Evolutionary conservation across 192 early-diverging fungal species (phyloP), one percentile per base, ranked within the genome.

Genomic region (Spinellus fusiger): DNA sequence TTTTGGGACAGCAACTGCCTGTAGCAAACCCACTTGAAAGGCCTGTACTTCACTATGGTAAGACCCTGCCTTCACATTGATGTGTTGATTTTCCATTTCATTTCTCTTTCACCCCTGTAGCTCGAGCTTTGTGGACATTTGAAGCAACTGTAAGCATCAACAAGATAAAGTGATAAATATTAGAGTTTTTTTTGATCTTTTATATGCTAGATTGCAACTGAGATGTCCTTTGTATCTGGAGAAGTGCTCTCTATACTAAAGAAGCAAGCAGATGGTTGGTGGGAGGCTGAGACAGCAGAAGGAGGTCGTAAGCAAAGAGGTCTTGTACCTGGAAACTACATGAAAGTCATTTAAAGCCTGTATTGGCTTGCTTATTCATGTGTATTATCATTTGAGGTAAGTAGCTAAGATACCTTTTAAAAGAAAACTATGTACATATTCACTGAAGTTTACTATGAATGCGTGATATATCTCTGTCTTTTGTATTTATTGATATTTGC

Each of bases 251-350:
- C 64, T 4, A 69, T 84, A 6, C 8, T 81, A 1, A 61, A 58
- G 4, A 75, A 69, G 32, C 72, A 79, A 4, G 52, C 69, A 0
- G 82, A 84, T 61, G 82, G 82, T 10, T 84, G 82, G 82, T 84
- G 82, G 82, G 70, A 74, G 51, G 82, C 76, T 5, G 73, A 80
- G 31, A 18, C 76, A 0, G 27, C 72, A 32, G 66, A 72, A 20
- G 5, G 32, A 5, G 25, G 27, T 32, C 56, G 61, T 28, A 25
- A 44, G 35, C 57, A 48, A 44, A 55, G 46, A 57, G 69, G 69
- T 22, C 59, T 71, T 16, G 59, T 71, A 31, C 69, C 69, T 31
- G 64, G 69, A 13, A 71, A 71, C 32, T 71, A 65, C 16, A 70
- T 70, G 68, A 44, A 68, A 35, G 7, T 29, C 12, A 29, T 49